Evolutionary conservation across 192 early-diverging fungal species (phyloP).

Genomic region (Coemansia sp.): DNA sequence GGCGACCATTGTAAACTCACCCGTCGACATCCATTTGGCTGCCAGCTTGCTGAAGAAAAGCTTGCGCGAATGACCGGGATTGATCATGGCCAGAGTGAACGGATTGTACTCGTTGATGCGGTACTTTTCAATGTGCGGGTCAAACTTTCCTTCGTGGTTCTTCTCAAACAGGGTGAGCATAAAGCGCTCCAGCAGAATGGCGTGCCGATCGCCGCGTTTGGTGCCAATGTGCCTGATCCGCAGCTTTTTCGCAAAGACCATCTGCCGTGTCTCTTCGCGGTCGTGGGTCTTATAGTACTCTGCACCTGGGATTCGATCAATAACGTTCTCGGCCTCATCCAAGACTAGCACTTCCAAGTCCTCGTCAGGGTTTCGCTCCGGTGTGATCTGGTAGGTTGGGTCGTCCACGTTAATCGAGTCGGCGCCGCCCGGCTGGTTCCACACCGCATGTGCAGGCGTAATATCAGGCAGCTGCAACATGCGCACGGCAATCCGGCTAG

Average conservation of each 20-base stretch:
- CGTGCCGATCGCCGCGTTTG: slow-evolving; percentile 22
- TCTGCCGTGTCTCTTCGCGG: slow-evolving; percentile 19
- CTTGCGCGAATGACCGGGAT: slow-evolving; percentile 38
- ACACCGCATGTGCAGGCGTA: slow-evolving; percentile 29
- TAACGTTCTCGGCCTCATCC: slow-evolving; percentile 26
- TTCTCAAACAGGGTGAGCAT: slow-evolving; percentile 51
- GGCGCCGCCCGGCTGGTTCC: slow-evolving; percentile 25
- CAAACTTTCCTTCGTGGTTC: slow-evolving; percentile 32
- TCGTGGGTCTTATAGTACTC: slow-evolving; percentile 48
- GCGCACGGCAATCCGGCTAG: slow-evolving; percentile 40
- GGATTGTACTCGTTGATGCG: slow-evolving; percentile 49
- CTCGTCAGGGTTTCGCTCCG: slow-evolving; percentile 25
- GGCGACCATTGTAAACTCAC: slow-evolving; percentile 49
- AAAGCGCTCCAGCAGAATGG: slow-evolving; percentile 45
- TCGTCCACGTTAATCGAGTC: slow-evolving; percentile 40
- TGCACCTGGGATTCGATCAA: slow-evolving; percentile 4
- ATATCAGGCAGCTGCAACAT: slow-evolving; percentile 42
- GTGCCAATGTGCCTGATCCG: slow-evolving; percentile 20
- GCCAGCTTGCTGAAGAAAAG: slow-evolving; percentile 44
- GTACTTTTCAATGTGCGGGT: slow-evolving; percentile 45
- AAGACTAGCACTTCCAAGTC: slow-evolving; percentile 24
- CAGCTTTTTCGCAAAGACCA: slow-evolving; percentile 15
- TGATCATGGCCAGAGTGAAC: slow-evolving; percentile 42
- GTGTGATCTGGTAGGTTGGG: slow-evolving; percentile 32
- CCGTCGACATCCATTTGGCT: slow-evolving; percentile 42